Conservation (phyloP, 371 early-diverging fungal genomes). For the Lichtheimia corymbifera region DNA sequence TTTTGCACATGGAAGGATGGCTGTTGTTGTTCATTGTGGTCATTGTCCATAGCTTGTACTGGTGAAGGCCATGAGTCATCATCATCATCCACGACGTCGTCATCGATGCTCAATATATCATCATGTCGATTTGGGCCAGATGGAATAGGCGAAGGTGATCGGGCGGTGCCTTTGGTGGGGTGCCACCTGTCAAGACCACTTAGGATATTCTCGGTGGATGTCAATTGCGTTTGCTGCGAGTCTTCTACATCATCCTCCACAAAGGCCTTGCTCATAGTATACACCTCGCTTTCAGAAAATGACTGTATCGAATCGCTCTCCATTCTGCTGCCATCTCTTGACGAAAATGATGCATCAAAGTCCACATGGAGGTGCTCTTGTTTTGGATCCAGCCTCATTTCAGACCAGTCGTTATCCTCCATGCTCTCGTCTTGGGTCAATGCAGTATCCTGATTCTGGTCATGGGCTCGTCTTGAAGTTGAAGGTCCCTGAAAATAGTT, state of each 20-base stretch:
- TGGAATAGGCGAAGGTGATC: background rate
- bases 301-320: background rate
- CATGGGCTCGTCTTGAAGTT: too few species aligned
- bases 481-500: too few species aligned
- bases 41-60: background rate
- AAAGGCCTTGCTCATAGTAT: too few species aligned
- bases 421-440: too few species aligned
- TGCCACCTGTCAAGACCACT: constrained; percentile 9
- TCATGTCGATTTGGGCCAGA: background rate
- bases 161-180: background rate
- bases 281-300: constrained; percentile 1
- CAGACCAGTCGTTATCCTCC: too few species aligned
- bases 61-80: background rate
- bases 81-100: background rate
- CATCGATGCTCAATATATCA: background rate
- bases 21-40: background rate
- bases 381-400: too few species aligned
- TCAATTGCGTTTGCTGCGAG: background rate
- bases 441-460: too few species aligned
- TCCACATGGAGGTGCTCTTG: too few species aligned
- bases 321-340: background rate
- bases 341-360: too few species aligned
- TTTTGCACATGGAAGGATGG: background rate
- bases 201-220: constrained; percentile 7
- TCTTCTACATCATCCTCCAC: background rate